Evolutionary conservation across 768 basidiomycete genomes (phyloP).

Genomic region (Nidularia sp.): DNA sequence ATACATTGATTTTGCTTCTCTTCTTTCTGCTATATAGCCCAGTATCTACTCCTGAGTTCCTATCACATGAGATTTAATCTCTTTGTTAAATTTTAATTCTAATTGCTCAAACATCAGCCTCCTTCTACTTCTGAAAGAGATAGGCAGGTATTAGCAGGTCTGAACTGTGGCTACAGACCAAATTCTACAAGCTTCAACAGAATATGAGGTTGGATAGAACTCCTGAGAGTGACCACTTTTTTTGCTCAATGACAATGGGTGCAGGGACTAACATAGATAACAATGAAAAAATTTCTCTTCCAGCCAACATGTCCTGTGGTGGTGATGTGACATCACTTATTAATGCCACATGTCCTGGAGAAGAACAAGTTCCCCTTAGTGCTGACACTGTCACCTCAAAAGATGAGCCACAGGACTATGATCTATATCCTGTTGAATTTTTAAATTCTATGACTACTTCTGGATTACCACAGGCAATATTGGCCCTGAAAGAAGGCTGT

Average conservation of each 20-base stretch:
- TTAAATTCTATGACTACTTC: not conserved
- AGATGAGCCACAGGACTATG: not conserved
- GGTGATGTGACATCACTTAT: slow-evolving; percentile 7
- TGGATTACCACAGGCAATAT: not conserved
- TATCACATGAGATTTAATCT: too few relatives aligned
- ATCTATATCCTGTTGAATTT: too few relatives aligned
- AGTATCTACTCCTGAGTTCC: too few relatives aligned
- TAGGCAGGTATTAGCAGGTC: slow-evolving; percentile 35
- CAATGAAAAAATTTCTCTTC: slow-evolving; percentile 2
- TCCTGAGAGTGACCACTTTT: not conserved
- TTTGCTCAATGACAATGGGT: slow-evolving; percentile 9
- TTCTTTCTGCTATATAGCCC: too few relatives aligned
- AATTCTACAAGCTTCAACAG: slow-evolving; percentile 21
- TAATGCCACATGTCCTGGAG: slow-evolving; percentile 16
- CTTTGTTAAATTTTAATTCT: too few relatives aligned
- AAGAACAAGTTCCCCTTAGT: slow-evolving; percentile 15
- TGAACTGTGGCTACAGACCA: too few relatives aligned
- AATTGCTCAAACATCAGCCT: slow-evolving; percentile 37
- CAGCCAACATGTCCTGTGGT: slow-evolving; percentile 3
- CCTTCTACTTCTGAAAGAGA: too few relatives aligned
- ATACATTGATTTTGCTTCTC: too few relatives aligned
- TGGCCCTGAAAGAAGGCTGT: not conserved
- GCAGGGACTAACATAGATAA: slow-evolving; percentile 3
- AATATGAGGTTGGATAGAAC: slow-evolving; percentile 31
- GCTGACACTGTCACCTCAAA: slow-evolving; percentile 20